A percentile compares a stretch with the other conserved stretches of the same genome.
Evolutionary conservation across 441 rosid species (phyloP).

Genomic region (Heliophila coronopifolia): DNA sequence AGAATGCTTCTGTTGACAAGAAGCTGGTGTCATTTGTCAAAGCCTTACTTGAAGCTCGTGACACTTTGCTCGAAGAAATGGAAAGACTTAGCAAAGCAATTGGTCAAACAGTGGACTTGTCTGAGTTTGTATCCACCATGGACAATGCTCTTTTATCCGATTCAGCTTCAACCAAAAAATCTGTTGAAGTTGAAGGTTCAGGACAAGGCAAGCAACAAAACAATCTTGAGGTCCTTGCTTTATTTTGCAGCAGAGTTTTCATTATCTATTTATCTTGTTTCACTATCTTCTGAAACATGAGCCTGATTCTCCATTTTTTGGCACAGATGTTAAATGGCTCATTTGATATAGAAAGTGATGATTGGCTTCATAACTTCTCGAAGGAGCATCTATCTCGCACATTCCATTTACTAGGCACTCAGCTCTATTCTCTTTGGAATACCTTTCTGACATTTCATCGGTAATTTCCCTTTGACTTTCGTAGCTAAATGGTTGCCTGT

Average conservation of each 20-base stretch:
- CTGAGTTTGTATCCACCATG: slow-evolving; percentile 47
- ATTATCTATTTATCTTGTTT: slow-evolving; percentile 12
- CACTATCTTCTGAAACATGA: slow-evolving; percentile 9
- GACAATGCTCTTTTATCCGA: slow-evolving; percentile 38
- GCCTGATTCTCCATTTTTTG: slow-evolving; percentile 9
- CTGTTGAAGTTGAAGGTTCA: slow-evolving; percentile 38
- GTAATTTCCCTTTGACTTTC: slow-evolving; percentile 30
- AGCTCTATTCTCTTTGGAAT: slow-evolving; percentile 67
- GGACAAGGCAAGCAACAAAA: slow-evolving; percentile 59
- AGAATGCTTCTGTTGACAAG: slow-evolving; percentile 40
- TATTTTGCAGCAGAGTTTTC: slow-evolving; percentile 20
- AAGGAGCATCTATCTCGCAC: slow-evolving; percentile 43
- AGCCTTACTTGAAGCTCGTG: slow-evolving; percentile 66
- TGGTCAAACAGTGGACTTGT: slow-evolving; percentile 46
- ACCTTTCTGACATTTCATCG: slow-evolving; percentile 78
- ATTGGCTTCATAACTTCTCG: slow-evolving; percentile 38
- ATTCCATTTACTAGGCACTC: slow-evolving; percentile 63
- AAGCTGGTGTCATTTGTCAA: slow-evolving; percentile 54
- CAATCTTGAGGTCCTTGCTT: slow-evolving; percentile 69
- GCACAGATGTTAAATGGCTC: slow-evolving; percentile 43
- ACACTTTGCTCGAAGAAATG: slow-evolving; percentile 61
- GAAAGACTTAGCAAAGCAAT: slow-evolving; percentile 58
- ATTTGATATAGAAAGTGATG: slow-evolving; percentile 37
- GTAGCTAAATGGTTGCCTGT: no score
- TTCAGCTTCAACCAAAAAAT: slow-evolving; percentile 32